Base-by-base conservation (phyloP, 2,329 filamentous ascomycete genomes). In the Helminthosporium solani region DNA sequence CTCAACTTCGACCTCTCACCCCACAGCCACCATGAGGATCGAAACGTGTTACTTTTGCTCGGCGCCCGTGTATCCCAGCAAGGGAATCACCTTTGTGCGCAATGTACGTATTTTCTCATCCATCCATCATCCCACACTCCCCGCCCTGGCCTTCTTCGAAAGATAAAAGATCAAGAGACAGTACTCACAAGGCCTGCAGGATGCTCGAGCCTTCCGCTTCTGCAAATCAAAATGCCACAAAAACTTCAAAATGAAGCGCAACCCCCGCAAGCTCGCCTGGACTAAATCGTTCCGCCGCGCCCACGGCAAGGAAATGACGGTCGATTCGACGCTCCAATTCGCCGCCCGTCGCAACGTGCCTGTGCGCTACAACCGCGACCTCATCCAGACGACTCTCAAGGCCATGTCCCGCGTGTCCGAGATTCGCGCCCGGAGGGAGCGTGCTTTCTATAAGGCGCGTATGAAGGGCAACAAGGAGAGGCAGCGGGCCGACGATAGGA, bases 181-280 rank as follows among this genome's bases (percentile, higher is more conserved):
- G 16, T 35, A 18, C 21, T 37, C 27, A 42, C 11, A 9, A 8
- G 12, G n/a, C 9, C 6, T 8, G 14, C 20, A 44, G 70, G 83
- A 86, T 70, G 83, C 82, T 53, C 80, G 81, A 58, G 70, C 78
- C 51, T 86, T 87, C 71, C 76, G 80, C 42, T 87, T 87, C 73
- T 87, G 84, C 75, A 79, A 83, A 44, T 62, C 56, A 28, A 68
- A 68, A 64, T 68, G 65, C 55, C 84, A 86, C 73, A 85, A 84
- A 60, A 77, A 77, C 65, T 95, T 95, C 83, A 94, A 95, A 76
- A 95, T 95, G 89, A 96, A 96, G 87, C 86, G 94, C 58, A 96
- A 97, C 76, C 91, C 92, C 28, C 85, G 92, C 70, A 96, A 96
- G 58, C 83, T 97, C 61, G 94, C 90, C 74, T 96, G 92, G 94